A percentile compares a stretch with the other conserved stretches of the same genome.
Conservation (phyloP, 768 basidiomycete genomes). For the Auricularia cornea region DNA sequence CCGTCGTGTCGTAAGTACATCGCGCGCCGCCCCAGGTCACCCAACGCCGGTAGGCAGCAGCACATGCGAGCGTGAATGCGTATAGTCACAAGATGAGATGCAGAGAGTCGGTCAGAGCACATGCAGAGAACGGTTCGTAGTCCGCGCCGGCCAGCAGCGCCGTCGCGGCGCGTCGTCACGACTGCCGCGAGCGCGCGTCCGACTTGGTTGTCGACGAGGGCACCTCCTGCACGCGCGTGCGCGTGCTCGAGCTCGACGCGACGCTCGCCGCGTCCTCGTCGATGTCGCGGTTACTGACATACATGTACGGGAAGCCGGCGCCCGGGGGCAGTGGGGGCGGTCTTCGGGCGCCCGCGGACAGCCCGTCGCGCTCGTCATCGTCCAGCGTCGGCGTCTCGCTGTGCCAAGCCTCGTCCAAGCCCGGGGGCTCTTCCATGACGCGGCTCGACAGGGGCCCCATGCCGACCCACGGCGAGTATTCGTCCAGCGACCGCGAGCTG, state of each 20-base stretch:
- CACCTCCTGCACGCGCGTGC: not conserved
- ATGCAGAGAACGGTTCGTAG: not conserved
- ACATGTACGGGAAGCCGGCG: not conserved
- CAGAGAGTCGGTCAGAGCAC: not conserved
- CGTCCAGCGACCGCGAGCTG: not conserved
- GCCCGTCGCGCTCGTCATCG: not conserved
- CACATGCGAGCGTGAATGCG: not conserved
- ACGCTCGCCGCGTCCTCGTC: not conserved
- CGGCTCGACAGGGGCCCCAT: not conserved
- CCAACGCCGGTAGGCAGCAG: not conserved
- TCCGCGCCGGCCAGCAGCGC: too few species aligned
- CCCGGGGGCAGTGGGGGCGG: not conserved
- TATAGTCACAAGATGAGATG: not conserved
- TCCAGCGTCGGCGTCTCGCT: not conserved
- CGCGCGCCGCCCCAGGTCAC: not conserved
- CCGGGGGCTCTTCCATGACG: not conserved
- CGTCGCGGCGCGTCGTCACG: not conserved
- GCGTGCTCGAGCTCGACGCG: conserved; percentile 1
- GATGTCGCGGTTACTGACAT: not conserved
- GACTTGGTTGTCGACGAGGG: not conserved
- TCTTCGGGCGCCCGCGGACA: not conserved
- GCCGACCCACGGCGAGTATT: not conserved
- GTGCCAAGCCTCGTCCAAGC: not conserved
- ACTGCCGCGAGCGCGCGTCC: not conserved
- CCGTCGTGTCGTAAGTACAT: not conserved